Percentiles rank a stretch among this genome's conserved stretches.
These are phyloP conservation scores for Brassica carinata DNA, from an alignment of 345 rosid species.

Conservation along the genomic window DNA sequence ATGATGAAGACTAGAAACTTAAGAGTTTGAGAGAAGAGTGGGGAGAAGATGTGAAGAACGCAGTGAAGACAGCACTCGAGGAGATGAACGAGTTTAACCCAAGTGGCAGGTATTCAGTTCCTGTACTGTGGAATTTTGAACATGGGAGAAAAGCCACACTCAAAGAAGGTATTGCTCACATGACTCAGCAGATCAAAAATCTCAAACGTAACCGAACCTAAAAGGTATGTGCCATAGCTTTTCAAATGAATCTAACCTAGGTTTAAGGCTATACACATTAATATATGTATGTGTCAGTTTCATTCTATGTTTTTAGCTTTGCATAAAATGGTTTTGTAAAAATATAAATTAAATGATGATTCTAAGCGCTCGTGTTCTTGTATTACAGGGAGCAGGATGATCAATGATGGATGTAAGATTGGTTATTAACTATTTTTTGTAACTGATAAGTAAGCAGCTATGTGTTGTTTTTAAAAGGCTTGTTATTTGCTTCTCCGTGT, in stretches of 20 bases:
- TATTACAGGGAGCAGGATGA: not conserved
- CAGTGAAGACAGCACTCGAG: not conserved
- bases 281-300: not conserved
- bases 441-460: too few relatives aligned
- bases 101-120: not conserved
- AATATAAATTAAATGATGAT: not conserved
- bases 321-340: not conserved
- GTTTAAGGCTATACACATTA: not conserved
- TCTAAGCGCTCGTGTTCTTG: not conserved
- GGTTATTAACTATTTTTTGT: not conserved
- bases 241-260: not conserved
- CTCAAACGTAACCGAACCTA: not conserved
- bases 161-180: not conserved
- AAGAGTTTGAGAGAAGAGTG: not conserved
- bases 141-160: not conserved
- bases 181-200: not conserved
- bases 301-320: not conserved
- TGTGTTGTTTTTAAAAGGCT: too few relatives aligned
- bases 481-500: not conserved
- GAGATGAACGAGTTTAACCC: not conserved
- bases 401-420: not conserved
- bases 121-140: not conserved
- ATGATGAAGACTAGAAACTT: not conserved
- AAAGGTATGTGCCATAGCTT: not conserved
- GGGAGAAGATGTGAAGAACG: not conserved